phyloP scores from a whole-genome alignment of 2,329 filamentous ascomycete species.

The Gliomastix tumulicola region DNA sequence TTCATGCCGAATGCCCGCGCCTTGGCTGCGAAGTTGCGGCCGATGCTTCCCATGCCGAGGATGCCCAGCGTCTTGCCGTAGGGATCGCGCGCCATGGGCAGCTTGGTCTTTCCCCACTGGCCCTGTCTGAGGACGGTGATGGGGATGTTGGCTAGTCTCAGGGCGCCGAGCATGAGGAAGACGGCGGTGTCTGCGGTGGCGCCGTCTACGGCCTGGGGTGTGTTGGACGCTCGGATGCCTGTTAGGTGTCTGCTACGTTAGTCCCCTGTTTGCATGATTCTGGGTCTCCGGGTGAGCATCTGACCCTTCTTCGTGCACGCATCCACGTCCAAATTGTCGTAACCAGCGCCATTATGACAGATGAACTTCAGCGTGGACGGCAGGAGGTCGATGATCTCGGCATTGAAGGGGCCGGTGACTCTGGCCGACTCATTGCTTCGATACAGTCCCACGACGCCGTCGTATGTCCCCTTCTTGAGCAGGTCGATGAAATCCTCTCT shows the following conservation, averaged over 20 bases:
- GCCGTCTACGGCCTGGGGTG: conserved; percentile 60
- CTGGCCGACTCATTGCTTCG: background rate
- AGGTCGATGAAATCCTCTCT: conserved; percentile 1
- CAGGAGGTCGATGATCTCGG: conserved; percentile 46
- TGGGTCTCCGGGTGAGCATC: background rate
- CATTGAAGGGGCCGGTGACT: conserved; percentile 58
- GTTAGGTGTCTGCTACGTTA: too few relatives aligned
- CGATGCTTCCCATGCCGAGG: conserved; percentile 40
- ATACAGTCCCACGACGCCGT: background rate
- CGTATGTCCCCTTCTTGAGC: background rate
- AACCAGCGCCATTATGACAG: conserved; percentile 42
- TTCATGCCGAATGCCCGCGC: conserved; percentile 33
- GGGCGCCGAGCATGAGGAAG: conserved; percentile 63
- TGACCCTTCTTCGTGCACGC: conserved; percentile 43
- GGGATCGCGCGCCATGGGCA: conserved; percentile 22
- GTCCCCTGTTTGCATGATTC: too few relatives aligned
- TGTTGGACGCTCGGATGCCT: conserved; percentile 55
- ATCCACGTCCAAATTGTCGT: conserved; percentile 62
- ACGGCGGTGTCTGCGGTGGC: conserved; percentile 66
- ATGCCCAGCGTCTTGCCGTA: conserved; percentile 36
- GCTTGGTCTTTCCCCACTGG: conserved; percentile 46
- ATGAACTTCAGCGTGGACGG: conserved; percentile 32
- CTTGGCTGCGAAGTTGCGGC: conserved; percentile 31
- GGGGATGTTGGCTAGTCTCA: conserved; percentile 50
- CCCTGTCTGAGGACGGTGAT: conserved; percentile 52